Evolutionary conservation across 2,329 filamentous ascomycete genomes (phyloP).

Genomic region (Moelleriella libera): DNA sequence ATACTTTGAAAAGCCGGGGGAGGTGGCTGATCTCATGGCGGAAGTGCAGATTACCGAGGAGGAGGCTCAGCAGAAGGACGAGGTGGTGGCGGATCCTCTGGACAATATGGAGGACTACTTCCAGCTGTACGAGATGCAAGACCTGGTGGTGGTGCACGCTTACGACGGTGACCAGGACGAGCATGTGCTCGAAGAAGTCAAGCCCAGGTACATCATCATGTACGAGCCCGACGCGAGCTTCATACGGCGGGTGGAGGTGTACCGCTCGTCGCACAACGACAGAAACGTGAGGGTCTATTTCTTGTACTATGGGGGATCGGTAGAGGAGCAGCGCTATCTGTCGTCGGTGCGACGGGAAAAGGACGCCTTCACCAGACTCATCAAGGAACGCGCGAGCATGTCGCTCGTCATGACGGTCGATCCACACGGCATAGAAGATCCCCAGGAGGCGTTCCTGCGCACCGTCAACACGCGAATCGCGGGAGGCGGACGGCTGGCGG

Average conservation of each 20-base stretch:
- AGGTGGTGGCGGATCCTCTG: slow-evolving; percentile 61
- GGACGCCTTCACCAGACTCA: slow-evolving; percentile 86
- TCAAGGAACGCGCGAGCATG: slow-evolving; percentile 90
- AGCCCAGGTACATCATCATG: slow-evolving; percentile 93
- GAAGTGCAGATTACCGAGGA: slow-evolving; percentile 70
- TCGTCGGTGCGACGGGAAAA: slow-evolving; percentile 87
- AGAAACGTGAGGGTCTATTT: slow-evolving; percentile 89
- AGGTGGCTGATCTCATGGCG: slow-evolving; percentile 70
- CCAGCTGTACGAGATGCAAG: slow-evolving; percentile 80
- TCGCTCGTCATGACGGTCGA: slow-evolving; percentile 72
- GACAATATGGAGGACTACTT: slow-evolving; percentile 90
- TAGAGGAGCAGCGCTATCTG: slow-evolving; percentile 90
- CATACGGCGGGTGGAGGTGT: slow-evolving; percentile 87
- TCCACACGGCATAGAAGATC: slow-evolving; percentile 54
- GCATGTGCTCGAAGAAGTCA: slow-evolving; percentile 86
- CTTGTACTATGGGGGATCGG: slow-evolving; percentile 86
- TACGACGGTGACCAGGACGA: slow-evolving; percentile 96
- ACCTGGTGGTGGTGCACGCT: slow-evolving; percentile 77
- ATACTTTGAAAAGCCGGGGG: slow-evolving; percentile 68
- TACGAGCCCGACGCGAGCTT: slow-evolving; percentile 94
- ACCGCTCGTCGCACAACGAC: slow-evolving; percentile 84
- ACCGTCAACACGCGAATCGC: slow-evolving; percentile 96
- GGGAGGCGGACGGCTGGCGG: slow-evolving; percentile 70
- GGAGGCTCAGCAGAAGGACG: slow-evolving; percentile 62
- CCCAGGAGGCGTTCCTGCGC: slow-evolving; percentile 81